Evolutionary conservation across 805 yeast genomes (phyloP), one percentile per base, ranked within the genome.

Genomic region (Candida ipomoeae): DNA sequence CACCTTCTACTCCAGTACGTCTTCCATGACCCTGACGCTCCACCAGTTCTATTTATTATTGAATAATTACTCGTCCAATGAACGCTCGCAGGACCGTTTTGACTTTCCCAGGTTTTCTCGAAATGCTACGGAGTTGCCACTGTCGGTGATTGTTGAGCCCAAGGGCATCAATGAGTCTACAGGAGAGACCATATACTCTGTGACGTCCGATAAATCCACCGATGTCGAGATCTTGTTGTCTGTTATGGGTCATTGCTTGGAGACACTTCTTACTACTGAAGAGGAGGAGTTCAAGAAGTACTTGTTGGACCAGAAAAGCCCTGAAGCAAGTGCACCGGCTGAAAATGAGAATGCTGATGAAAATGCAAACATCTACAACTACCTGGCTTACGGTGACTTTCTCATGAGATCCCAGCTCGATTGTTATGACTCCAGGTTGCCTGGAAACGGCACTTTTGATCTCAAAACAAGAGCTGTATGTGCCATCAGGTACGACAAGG

Each of bases 361-460:
- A 10, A 62, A 62, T 5, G 55, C 56, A 20, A 69, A 68, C 48
- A 59, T 62, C 8, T 91, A 90, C 63, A 91, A 90, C 63, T 91
- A 89, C 65, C 82, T 95, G 6, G 68, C 70, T 36, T 69, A 80
- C 49, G 89, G 85, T 3, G 75, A 78, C 39, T 87, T 94, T 59
- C 62, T 92, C 13, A 77, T 92, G 81, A 75, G 98, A 55, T 92
- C 98, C 0, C 98, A 92, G 66, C 74, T 94, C 43, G 99, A 92
- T 67, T 89, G 97, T 52, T 73, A 75, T 52, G 91, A 89, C 65
- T 65, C 74, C 0, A 69, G 87, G 35, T 71, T 94, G 35, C 97
- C 97, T 0, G 96, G 96, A 0, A 83, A 85, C 3, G 97, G 97
- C 0, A 84, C 90, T 0, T 92, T 94, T 73, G 99, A 92, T 67